Conservation (phyloP, 768 basidiomycete genomes). For the Russula ochroleuca region DNA sequence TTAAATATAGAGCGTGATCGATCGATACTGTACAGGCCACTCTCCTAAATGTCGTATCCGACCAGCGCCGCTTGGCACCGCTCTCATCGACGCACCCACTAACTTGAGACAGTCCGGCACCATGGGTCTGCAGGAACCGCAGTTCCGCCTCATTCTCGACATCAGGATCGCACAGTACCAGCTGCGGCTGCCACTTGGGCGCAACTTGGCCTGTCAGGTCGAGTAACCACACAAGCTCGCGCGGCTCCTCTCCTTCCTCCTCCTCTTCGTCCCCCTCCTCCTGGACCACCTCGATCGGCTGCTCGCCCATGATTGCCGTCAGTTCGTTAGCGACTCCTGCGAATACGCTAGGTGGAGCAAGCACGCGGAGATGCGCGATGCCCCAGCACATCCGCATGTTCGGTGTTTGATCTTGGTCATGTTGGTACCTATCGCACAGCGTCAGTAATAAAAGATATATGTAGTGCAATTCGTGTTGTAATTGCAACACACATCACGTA, state of each 20-base stretch:
- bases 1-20: too few relatives aligned
- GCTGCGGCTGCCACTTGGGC: constrained; percentile 26
- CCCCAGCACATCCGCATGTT: constrained; percentile 40
- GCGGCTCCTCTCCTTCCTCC: neutral
- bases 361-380: constrained; percentile 47
- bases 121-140: constrained; percentile 32
- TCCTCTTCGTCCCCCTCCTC: too few relatives aligned
- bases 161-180: constrained; percentile 40
- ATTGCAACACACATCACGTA: constrained; percentile 26
- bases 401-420: neutral
- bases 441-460: neutral
- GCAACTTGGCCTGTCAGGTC: constrained; percentile 8
- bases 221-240: constrained; percentile 21
- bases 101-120: constrained; percentile 49
- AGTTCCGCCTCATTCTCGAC: constrained; percentile 36
- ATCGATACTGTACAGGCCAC: constrained; percentile 37
- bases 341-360: constrained; percentile 37
- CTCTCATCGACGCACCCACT: constrained; percentile 40
- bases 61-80: constrained; percentile 33
- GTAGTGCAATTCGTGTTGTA: too few relatives aligned
- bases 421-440: neutral
- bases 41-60: constrained; percentile 47
- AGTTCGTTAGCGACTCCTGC: constrained; percentile 37
- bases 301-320: constrained; percentile 45
- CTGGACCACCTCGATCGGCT: constrained; percentile 32